Base-by-base conservation (phyloP, 2,329 filamentous ascomycete genomes). In the Coniochaeta prunicola region DNA sequence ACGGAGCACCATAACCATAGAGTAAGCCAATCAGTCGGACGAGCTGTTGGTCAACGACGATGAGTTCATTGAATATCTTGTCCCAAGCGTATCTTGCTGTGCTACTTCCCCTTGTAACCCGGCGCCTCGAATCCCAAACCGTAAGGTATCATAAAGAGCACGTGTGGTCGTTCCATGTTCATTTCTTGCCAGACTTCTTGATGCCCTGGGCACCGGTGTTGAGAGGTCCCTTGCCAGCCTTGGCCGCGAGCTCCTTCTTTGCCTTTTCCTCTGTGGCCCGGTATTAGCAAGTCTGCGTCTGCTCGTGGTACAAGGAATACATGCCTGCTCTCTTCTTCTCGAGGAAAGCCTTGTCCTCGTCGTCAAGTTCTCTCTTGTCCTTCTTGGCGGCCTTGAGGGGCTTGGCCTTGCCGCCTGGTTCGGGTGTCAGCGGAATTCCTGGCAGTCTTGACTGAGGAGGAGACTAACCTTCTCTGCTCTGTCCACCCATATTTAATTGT, bases 171-270 rank as follows among this genome's bases (percentile, higher is more conserved):
- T 56, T 31, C 53, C 34, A 34, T n/a, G 12, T 30, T 77, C 82
- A 96, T 87, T 97, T 96, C 89, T 97, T 96, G 76, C 92, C 92
- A 62, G 90, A 94, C 85, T 96, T 97, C 87, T 97, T 97, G 80
- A 97, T 96, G 63, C 91, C 92, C 77, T 96, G 91, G 55, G 81
- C 75, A 34, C 91, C 92, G 33, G 86, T 88, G 77, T 92, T 92
- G 72, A 97, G 73, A 38, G 93, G 92, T 3, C 93, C 93, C 79
- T 96, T 96, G 74, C 90, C 90, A 53, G 90, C 88, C 78, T 91
- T 90, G 61, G 86, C 81, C n/a, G 88, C 86, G 76, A 96, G 72
- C 10, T 92, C 91, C 78, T 96, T 93, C 76, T 86, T 88, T 53
- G 89, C 90, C 81, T 92, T 91, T 71, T 91, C 89, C 67, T 92